Conservation (phyloP, 164 flowering plant species). For the Sedum album region DNA sequence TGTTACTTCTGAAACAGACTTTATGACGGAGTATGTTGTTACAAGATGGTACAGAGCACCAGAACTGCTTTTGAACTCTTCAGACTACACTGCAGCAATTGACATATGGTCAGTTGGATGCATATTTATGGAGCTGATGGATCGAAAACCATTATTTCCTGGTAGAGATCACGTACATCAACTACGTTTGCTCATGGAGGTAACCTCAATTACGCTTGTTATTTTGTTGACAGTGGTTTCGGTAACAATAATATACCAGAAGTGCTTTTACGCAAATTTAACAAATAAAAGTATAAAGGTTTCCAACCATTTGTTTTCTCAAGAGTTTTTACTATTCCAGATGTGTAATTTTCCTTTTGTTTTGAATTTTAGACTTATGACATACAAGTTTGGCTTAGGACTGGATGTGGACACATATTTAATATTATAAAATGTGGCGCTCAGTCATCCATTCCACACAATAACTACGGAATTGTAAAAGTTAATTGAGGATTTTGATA, state of each 20-base stretch:
- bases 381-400: no score
- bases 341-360: neutral
- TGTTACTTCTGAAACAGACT: constrained; percentile 89
- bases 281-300: no score
- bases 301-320: no score
- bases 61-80: constrained; percentile 77
- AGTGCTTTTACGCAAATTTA: no score
- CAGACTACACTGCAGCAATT: constrained; percentile 95
- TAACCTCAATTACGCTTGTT: constrained; percentile 16
- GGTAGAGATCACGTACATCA: constrained; percentile 98
- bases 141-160: constrained; percentile 88
- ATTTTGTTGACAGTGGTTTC: neutral
- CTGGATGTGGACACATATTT: no score
- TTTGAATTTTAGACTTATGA: neutral
- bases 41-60: constrained; percentile 99
- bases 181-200: constrained; percentile 92
- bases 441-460: no score
- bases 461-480: no score
- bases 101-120: constrained; percentile 99
- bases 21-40: constrained; percentile 97
- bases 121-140: constrained; percentile 96
- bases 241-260: no score
- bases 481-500: no score
- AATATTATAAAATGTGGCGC: no score
- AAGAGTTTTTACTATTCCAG: no score